Evolutionary conservation across 148 eudicot species (phyloP), one percentile per base, ranked within the genome.

Genomic region (Nyssa sinensis): DNA sequence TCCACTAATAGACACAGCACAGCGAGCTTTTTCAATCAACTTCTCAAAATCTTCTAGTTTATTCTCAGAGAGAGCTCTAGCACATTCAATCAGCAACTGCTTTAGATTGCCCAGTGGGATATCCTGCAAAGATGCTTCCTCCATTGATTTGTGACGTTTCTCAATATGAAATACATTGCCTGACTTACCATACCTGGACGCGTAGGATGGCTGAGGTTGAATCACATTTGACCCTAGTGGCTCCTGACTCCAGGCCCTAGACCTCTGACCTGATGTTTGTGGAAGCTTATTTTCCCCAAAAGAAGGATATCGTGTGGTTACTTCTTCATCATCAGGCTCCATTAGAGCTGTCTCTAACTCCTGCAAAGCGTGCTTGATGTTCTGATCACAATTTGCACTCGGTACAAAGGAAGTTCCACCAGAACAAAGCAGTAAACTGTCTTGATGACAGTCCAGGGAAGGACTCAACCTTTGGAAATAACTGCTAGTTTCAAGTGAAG

Each of bases 281-380:
- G 82, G 73, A 72, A 66, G 77, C 17, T 76, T 77, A 73, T 64
- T 85, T 71, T 81, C 89, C 60, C 83, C 88, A 57, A 75, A 47
- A 35, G 74, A 74, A 6, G 80, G 80, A 62, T 70, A 66, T 25
- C 80, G 67, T 0, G 66, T 78, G 16, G 77, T 75, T 44, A 67
- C 79, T 75, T 78, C 87, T 25, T 81, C 83, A 10, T 76, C 84
- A 49, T 86, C 94, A 4, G 85, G 78, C 14, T 77, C 90, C 97
- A 94, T 91, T 23, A 94, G 89, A 64, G 83, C 95, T 11, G 78
- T 87, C 69, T 94, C 98, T 44, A 94, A 73, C 70, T 94, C 86
- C 67, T 75, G 82, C 74, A 94, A 77, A 29, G 86, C 82, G 73
- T 83, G 63, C 47, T 75, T 77, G n/a, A 86, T 78, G 64, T 81